Base-by-base conservation (phyloP, 2,329 filamentous ascomycete species). In the Neoarthrinium moseri region DNA sequence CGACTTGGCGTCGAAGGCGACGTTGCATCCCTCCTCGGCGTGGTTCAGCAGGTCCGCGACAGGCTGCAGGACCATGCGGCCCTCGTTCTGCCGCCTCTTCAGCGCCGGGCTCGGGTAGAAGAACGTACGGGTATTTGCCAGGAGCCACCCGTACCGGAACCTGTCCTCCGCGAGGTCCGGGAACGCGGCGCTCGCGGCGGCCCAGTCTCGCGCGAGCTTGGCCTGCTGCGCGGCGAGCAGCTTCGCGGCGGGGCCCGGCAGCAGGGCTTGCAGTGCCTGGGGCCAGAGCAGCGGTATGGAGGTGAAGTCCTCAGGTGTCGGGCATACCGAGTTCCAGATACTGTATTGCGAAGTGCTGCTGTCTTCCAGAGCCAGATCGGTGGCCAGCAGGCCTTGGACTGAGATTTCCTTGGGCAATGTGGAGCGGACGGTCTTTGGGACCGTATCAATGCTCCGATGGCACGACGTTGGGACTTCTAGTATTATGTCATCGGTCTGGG, bases 1-100 rank as follows among this genome's bases (percentile, higher is more conserved):
- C 5, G 74, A 74, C 1, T 65, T 61, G 1, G 63, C 51, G 36
- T 74, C 69, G 55, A 78, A 80, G 3, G 69, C 59, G 1, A 82
- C 80, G 12, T 70, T 63, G 62, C 81, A 84, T 12, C 74, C 73
- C 8, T 54, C 54, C 30, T 74, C 66, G 5, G 68, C 61, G 56
- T 79, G 77, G 55, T 81, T 91, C 71, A 90, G 85, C 45, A 87
- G 80, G 61, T 91, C 87, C 2, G 85, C 81, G 27, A 88, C 83
- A 1, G 87, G 87, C 62, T 84, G 84, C 53, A 89, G 74, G 8
- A 80, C 80, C 71, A 89, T 80, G 56, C 80, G 80, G 55, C 88
- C 85, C 53, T 77, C 63, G 56, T 66, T 57, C 54, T 65, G 53
- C 20, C 69, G 62, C 50, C 63, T 56, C 58, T 73, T 65, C 50